These are phyloP conservation scores for Pyrenophora teres DNA, from an alignment of 2,329 filamentous ascomycete species.

Conservation along the genomic window DNA sequence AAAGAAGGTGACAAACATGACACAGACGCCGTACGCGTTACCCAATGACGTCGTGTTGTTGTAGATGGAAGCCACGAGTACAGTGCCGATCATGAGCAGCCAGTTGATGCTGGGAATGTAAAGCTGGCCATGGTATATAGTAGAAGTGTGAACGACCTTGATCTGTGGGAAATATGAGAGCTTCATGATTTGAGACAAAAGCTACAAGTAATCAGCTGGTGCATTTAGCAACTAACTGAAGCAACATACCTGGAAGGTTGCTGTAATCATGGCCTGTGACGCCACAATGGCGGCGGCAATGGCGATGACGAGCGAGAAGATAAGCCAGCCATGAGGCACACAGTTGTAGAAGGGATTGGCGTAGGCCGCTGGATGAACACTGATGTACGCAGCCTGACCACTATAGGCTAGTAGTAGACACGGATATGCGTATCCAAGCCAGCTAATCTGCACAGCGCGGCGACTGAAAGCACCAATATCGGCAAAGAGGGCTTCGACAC, in stretches of 20 bases:
- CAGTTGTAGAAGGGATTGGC: constrained; percentile 76
- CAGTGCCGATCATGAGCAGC: constrained; percentile 74
- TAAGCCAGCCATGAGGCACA: constrained; percentile 69
- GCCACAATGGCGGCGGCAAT: constrained; percentile 75
- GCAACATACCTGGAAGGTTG: constrained; percentile 63
- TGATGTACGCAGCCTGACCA: constrained; percentile 77
- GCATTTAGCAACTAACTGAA: too few species aligned
- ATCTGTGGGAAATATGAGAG: constrained; percentile 76
- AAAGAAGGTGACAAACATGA: constrained; percentile 80
- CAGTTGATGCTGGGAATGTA: constrained; percentile 79
- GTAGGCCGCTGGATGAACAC: constrained; percentile 62
- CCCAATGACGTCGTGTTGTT: constrained; percentile 68
- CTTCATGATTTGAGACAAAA: constrained; percentile 74
- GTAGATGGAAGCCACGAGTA: constrained; percentile 76
- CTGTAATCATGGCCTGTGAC: constrained; percentile 78
- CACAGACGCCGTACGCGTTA: constrained; percentile 78
- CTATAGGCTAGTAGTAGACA: constrained; percentile 70
- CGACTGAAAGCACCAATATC: constrained; percentile 76
- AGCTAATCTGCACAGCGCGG: constrained; percentile 71
- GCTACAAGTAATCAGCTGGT: constrained; percentile 7
- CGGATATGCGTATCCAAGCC: constrained; percentile 71
- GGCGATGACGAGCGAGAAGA: constrained; percentile 70
- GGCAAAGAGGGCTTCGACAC: constrained; percentile 76
- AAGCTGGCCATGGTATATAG: constrained; percentile 72
- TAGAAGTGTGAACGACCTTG: constrained; percentile 72